phyloP scores from a whole-genome alignment of 257 asterid genomes.

The Gentiana macrophylla region DNA sequence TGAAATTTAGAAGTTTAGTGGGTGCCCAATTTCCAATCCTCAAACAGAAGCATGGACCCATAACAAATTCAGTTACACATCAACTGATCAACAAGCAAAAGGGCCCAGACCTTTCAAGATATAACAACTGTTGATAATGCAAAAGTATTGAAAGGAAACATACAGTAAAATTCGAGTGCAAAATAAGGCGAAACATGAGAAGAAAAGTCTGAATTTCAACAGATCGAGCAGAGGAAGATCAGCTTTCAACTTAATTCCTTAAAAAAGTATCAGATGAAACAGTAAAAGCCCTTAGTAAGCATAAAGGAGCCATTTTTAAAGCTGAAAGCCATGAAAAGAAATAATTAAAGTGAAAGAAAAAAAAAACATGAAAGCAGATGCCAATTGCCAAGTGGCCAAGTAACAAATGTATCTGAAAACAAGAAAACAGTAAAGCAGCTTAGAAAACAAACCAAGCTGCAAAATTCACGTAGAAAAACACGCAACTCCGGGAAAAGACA shows the following conservation, averaged over 20 bases:
- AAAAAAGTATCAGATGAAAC: conserved; percentile 27
- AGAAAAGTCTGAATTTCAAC: neutral
- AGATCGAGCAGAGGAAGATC: neutral
- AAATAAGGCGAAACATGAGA: neutral
- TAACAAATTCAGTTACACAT: neutral
- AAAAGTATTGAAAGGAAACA: neutral
- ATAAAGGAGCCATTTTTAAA: conserved; percentile 19
- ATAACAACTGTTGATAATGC: neutral
- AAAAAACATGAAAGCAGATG: conserved; percentile 2
- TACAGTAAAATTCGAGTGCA: neutral
- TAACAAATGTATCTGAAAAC: neutral
- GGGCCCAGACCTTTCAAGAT: neutral
- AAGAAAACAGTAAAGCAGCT: conserved; percentile 13
- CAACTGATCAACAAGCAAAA: neutral
- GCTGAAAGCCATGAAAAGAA: conserved; percentile 11
- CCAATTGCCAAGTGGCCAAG: too few species aligned
- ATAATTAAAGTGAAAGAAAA: conserved; percentile 1
- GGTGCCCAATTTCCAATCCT: conserved; percentile 15
- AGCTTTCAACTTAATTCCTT: conserved; percentile 2
- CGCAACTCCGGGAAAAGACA: conserved; percentile 8
- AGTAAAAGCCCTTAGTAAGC: conserved; percentile 14
- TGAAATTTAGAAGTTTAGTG: conserved; percentile 15
- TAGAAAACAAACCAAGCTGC: conserved; percentile 2
- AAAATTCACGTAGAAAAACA: neutral
- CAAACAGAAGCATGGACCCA: conserved; percentile 23